A percentile compares a stretch with the other conserved stretches of the same genome.
phyloP scores from a whole-genome alignment of 305 asterid genomes.

The Coffea humblotiana region DNA sequence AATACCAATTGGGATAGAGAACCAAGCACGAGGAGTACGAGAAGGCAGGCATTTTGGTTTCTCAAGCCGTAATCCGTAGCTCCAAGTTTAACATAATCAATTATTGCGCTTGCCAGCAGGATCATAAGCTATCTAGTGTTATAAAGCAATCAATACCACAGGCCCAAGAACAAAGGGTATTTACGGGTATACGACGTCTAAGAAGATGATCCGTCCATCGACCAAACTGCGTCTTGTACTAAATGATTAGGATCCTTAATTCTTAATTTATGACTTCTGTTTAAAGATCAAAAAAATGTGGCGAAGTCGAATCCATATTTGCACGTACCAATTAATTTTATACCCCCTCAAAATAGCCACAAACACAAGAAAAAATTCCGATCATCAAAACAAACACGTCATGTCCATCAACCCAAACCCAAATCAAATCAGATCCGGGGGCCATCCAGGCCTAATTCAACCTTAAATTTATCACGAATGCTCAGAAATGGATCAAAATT shows the following conservation, averaged over 20 bases:
- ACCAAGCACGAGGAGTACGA: no score
- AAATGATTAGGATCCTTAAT: not conserved
- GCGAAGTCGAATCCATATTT: not conserved
- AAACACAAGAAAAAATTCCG: not conserved
- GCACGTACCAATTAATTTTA: not conserved
- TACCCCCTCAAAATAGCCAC: not conserved
- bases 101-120: slow-evolving; percentile 2
- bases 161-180: not conserved
- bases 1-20: no score
- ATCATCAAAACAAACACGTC: not conserved
- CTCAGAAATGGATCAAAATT: not conserved
- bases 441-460: not conserved
- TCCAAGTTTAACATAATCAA: not conserved
- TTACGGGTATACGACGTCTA: not conserved
- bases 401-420: not conserved
- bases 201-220: not conserved
- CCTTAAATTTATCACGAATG: not conserved
- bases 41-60: not conserved
- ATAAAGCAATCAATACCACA: not conserved
- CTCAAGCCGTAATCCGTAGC: not conserved
- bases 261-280: not conserved
- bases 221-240: not conserved
- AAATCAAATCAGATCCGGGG: slow-evolving; percentile 12
- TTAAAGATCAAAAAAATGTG: not conserved
- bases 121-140: not conserved